These are phyloP conservation scores for Rutidosis leptorrhynchoides DNA, from an alignment of 129 eudicot genomes.

Conservation along the genomic window DNA sequence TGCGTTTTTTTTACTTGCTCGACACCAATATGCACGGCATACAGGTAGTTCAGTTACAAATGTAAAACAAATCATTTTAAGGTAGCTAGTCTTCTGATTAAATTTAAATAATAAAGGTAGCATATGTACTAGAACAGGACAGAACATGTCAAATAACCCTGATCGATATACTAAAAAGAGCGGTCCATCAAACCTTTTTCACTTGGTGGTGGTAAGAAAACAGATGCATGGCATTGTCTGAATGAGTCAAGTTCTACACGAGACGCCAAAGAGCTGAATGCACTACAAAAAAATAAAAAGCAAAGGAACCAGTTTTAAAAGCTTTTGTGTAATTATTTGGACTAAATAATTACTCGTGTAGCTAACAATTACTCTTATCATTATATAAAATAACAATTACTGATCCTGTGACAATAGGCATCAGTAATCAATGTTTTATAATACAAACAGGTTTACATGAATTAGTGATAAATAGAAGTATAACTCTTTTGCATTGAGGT, in stretches of 20 bases:
- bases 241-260: background rate
- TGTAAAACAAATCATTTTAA: background rate
- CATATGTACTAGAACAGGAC: background rate
- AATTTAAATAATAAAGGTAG: background rate
- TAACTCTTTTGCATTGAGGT: background rate
- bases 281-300: too few species aligned
- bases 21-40: background rate
- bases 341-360: too few species aligned
- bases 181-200: background rate
- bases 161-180: background rate
- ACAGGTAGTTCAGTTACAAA: background rate
- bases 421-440: background rate
- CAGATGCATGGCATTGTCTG: background rate
- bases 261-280: background rate
- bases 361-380: too few species aligned
- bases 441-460: background rate
- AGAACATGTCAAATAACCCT: background rate
- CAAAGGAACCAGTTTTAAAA: too few species aligned
- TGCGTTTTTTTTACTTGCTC: background rate
- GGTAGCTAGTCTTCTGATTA: background rate
- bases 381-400: background rate
- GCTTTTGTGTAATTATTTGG: too few species aligned
- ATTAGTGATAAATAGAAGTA: background rate
- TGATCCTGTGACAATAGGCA: background rate
- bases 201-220: background rate